A percentile compares a stretch with the other conserved stretches of the same genome.
phyloP scores from a whole-genome alignment of 306 rosid genomes.

The Trifolium dubium region DNA sequence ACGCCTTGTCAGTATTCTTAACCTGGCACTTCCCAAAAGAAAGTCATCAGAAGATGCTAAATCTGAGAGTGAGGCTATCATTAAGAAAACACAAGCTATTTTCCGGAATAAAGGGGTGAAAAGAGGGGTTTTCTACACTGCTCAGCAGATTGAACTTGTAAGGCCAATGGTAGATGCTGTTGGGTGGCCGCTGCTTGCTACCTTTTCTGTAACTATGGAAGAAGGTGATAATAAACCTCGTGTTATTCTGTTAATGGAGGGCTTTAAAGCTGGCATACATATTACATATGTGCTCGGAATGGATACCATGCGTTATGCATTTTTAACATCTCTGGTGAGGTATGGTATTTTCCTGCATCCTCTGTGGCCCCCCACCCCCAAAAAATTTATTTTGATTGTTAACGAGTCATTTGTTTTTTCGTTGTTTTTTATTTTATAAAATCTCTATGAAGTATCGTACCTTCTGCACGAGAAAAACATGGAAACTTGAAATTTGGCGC shows the following conservation, averaged over 20 bases:
- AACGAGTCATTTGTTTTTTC: background rate
- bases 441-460: slow-evolving; percentile 34
- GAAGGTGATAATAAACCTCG: slow-evolving; percentile 96
- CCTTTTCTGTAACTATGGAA: slow-evolving; percentile 98
- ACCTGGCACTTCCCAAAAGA: slow-evolving; percentile 91
- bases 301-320: slow-evolving; percentile 99
- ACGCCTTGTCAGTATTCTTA: slow-evolving; percentile 89
- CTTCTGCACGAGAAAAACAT: slow-evolving; percentile 36
- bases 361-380: background rate
- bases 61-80: slow-evolving; percentile 90
- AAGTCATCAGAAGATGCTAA: slow-evolving; percentile 69
- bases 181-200: slow-evolving; percentile 99
- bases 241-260: slow-evolving; percentile 95
- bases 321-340: slow-evolving; percentile 97
- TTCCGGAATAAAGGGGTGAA: slow-evolving; percentile 82
- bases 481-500: slow-evolving; percentile 33
- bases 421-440: slow-evolving; percentile 8
- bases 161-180: slow-evolving; percentile 99
- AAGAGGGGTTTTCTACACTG: slow-evolving; percentile 88
- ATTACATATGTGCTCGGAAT: slow-evolving; percentile 91
- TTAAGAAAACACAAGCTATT: slow-evolving; percentile 91
- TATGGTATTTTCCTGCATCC: slow-evolving; percentile 38
- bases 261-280: slow-evolving; percentile 96
- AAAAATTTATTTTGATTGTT: slow-evolving; percentile 1
- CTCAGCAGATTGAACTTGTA: slow-evolving; percentile 96